Evolutionary conservation across 2,329 filamentous ascomycete species (phyloP).

Genomic region (Penicillium sp.): DNA sequence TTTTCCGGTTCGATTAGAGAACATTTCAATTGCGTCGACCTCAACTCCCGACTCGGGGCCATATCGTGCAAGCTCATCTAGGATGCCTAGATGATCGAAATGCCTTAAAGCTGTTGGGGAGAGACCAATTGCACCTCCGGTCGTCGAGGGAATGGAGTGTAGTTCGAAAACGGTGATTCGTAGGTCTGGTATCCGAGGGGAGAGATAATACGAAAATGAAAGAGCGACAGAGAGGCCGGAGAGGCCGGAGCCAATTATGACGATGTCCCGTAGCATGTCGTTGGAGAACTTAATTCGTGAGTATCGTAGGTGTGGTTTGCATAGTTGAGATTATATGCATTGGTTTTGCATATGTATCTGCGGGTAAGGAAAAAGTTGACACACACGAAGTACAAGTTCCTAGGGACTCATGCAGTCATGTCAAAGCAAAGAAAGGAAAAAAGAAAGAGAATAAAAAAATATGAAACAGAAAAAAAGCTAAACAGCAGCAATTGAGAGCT

Average conservation of each 20-base stretch:
- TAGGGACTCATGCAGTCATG: too few species aligned
- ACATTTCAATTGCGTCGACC: constrained; percentile 39
- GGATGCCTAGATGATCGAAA: constrained; percentile 39
- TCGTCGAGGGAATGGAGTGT: constrained; percentile 38
- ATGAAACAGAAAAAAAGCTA: not conserved
- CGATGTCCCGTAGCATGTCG: constrained; percentile 19
- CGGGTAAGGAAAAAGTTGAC: too few species aligned
- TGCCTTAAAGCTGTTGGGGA: constrained; percentile 43
- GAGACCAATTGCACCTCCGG: constrained; percentile 43
- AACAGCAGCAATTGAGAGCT: not conserved
- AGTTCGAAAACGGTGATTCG: constrained; percentile 39
- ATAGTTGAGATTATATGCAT: not conserved
- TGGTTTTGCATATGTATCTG: not conserved
- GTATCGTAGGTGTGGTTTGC: not conserved
- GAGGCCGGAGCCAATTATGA: constrained; percentile 34
- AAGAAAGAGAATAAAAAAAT: not conserved
- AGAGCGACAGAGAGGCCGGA: constrained; percentile 32
- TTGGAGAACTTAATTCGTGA: not conserved
- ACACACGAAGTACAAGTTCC: too few species aligned
- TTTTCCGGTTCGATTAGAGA: constrained; percentile 37
- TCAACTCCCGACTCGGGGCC: constrained; percentile 37
- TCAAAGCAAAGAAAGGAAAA: not conserved
- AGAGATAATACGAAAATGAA: constrained; percentile 29
- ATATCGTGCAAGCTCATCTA: constrained; percentile 34
- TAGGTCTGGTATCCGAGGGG: constrained; percentile 29